phyloP scores from a whole-genome alignment of 140 eudicot species.

The Oenanthe javanica region DNA sequence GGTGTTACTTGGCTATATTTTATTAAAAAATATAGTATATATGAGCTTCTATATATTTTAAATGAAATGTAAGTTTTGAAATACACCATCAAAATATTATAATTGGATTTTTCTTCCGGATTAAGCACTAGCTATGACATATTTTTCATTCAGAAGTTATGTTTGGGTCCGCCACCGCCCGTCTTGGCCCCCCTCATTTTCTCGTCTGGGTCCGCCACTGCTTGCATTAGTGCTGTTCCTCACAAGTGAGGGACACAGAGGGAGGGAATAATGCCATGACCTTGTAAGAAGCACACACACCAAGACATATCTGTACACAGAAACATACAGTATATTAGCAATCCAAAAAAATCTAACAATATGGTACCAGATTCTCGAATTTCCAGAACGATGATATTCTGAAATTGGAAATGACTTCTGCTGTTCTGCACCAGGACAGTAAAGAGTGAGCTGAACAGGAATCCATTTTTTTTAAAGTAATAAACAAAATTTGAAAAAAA shows the following conservation, averaged over 20 bases:
- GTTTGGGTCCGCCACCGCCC: too few relatives aligned
- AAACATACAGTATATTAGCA: background rate
- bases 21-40: too few relatives aligned
- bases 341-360: background rate
- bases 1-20: too few relatives aligned
- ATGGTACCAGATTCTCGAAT: constrained; percentile 7
- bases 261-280: constrained; percentile 5
- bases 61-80: too few relatives aligned
- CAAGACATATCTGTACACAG: background rate
- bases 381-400: background rate
- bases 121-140: too few relatives aligned
- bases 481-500: background rate
- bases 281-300: background rate
- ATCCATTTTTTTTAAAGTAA: background rate
- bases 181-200: too few relatives aligned
- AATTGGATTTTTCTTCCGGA: too few relatives aligned
- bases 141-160: too few relatives aligned
- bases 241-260: background rate
- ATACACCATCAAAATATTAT: too few relatives aligned
- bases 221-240: background rate
- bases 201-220: too few relatives aligned
- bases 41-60: too few relatives aligned
- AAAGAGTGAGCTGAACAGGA: background rate
- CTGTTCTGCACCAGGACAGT: background rate
- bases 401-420: background rate